Base-by-base conservation (phyloP, 495 filamentous ascomycete species). In the Tuber borchii region DNA sequence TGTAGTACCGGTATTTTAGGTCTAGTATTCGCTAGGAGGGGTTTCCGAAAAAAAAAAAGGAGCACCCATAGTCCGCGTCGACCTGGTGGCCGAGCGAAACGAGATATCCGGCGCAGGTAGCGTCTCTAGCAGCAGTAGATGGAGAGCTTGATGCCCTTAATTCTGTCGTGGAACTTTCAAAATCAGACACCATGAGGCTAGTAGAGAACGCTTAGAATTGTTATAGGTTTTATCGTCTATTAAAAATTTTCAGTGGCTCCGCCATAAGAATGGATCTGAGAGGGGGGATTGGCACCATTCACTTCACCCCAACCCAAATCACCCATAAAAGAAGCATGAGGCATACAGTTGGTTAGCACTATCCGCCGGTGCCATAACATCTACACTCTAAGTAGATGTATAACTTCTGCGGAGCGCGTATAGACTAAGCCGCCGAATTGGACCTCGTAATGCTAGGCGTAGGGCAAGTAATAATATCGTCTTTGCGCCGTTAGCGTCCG, bases 1-100 rank as follows among this genome's bases (percentile, higher is more conserved):
- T n/a, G n/a, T n/a, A n/a, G n/a, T n/a, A n/a, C n/a, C n/a, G 90
- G 76, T 93, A 92, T 84, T 93, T 92, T 56, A 91, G 84, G 77
- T 91, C 87, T 88, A 8, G 76, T 65, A 78, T 80, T 39, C 82
- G 69, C 73, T 46, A 40, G 46, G 12, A 8, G 31, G 65, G 39
- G 39, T 40, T 40, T 40, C 5, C 3, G 39, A 40, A 4, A 6
- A 4, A 6, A 4, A 40, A 40, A 40, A 2, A 2, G 39, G 39
- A 40, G 3, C 39, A 40, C 39, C 39, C 3, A 40, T 40, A 40
- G 39, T 40, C 34, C 34, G 34, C 34, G 2, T 37, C 34, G 6
- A 88, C 84, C 82, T 92, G 90, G 73, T 90, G 87, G 1, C 89
- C 89, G 19, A 91, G 78, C 76, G 86, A 88, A 0, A 40, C 39